Conservation (phyloP, 2,329 filamentous ascomycete species). For the Xylaria sp. region DNA sequence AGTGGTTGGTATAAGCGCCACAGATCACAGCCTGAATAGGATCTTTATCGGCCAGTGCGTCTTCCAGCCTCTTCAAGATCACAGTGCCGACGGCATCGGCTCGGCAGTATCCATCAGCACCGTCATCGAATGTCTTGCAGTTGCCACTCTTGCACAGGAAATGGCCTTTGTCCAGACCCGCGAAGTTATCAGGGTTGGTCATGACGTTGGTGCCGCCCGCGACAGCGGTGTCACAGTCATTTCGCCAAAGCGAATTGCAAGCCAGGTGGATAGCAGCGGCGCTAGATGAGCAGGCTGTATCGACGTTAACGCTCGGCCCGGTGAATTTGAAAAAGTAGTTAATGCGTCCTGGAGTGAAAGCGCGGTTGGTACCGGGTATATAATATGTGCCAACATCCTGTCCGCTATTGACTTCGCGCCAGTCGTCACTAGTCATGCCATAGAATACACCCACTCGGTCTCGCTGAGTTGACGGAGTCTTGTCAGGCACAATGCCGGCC, state of each 20-base stretch:
- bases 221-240: slow-evolving; percentile 72
- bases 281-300: slow-evolving; percentile 49
- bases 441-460: slow-evolving; percentile 41
- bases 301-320: slow-evolving; percentile 45
- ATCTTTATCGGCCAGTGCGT: slow-evolving; percentile 58
- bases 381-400: slow-evolving; percentile 63
- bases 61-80: slow-evolving; percentile 43
- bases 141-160: slow-evolving; percentile 63
- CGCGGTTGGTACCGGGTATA: slow-evolving; percentile 50
- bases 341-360: slow-evolving; percentile 53
- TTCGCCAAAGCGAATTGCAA: slow-evolving; percentile 70
- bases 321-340: slow-evolving; percentile 52
- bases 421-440: slow-evolving; percentile 50
- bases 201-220: slow-evolving; percentile 72
- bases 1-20: slow-evolving; percentile 73
- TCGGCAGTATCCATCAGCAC: slow-evolving; percentile 59
- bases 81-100: slow-evolving; percentile 42
- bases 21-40: slow-evolving; percentile 52
- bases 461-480: slow-evolving; percentile 30
- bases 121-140: slow-evolving; percentile 59
- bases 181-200: slow-evolving; percentile 72
- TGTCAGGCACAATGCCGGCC: slow-evolving; percentile 55
- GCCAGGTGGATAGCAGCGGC: slow-evolving; percentile 41
- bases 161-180: slow-evolving; percentile 69
- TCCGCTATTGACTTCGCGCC: slow-evolving; percentile 71